Evolutionary conservation across 306 rosid genomes (phyloP).

Genomic region (Cucumis hystrix): DNA sequence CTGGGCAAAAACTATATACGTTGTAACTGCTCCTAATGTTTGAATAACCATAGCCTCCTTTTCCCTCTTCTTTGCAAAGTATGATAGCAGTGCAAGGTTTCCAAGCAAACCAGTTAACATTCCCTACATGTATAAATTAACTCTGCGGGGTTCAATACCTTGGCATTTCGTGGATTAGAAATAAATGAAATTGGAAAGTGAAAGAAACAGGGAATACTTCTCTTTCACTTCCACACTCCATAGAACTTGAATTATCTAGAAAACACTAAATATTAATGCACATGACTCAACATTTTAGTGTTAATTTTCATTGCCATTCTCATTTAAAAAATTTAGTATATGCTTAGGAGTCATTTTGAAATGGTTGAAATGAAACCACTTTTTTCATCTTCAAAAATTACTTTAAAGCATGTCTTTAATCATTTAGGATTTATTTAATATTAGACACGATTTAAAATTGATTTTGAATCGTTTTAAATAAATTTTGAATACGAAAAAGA

Average conservation of each 20-base stretch:
- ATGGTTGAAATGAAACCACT: too few species aligned
- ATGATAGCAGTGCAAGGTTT: slow-evolving; percentile 70
- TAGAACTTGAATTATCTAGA: background rate
- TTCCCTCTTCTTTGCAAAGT: slow-evolving; percentile 83
- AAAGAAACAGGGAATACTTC: background rate
- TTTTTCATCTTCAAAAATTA: too few species aligned
- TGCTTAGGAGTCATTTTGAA: too few species aligned
- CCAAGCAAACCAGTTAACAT: slow-evolving; percentile 84
- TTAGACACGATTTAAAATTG: too few species aligned
- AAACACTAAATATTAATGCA: background rate
- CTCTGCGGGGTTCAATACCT: background rate
- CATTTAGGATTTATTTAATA: too few species aligned
- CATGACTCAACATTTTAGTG: background rate
- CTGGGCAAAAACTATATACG: slow-evolving; percentile 54
- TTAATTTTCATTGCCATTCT: background rate
- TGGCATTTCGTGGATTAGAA: background rate
- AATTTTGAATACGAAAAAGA: too few species aligned
- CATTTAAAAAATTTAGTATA: background rate
- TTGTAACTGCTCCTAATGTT: slow-evolving; percentile 57
- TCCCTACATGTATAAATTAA: slow-evolving; percentile 36
- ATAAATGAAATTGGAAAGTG: background rate
- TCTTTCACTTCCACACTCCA: background rate
- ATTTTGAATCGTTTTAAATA: too few species aligned
- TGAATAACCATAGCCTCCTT: slow-evolving; percentile 75
- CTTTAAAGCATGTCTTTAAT: too few species aligned